These are phyloP conservation scores for Staphylotrichum tortipilum DNA, from an alignment of 495 filamentous ascomycete genomes.

Conservation along the genomic window DNA sequence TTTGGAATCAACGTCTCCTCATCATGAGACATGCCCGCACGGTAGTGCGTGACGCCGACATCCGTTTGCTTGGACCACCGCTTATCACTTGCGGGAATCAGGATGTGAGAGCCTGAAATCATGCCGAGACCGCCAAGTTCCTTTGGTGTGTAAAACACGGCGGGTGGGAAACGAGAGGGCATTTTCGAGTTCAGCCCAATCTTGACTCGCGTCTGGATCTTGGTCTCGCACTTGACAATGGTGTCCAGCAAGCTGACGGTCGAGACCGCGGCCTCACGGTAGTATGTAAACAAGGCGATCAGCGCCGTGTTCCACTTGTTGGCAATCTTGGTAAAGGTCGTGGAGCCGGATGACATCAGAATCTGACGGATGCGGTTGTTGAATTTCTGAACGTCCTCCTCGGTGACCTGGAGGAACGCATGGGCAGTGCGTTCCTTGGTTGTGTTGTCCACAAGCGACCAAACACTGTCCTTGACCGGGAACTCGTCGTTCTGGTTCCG, in stretches of 20 bases:
- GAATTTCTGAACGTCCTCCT: conserved; percentile 98
- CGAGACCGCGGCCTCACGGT: conserved; percentile 95
- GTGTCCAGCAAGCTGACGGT: conserved; percentile 94
- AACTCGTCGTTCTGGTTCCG: conserved; percentile 95
- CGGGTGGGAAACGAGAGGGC: conserved; percentile 97
- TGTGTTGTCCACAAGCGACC: conserved; percentile 92
- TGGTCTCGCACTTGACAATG: conserved; percentile 99
- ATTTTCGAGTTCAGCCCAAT: conserved; percentile 99
- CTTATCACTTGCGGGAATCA: conserved; percentile 97
- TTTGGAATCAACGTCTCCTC: conserved; percentile 98
- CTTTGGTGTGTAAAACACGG: conserved; percentile 98
- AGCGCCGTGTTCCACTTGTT: conserved; percentile 99
- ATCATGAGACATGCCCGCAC: conserved; percentile 96
- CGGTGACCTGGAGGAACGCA: conserved; percentile 95
- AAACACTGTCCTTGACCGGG: conserved; percentile 93
- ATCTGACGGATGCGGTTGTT: conserved; percentile 99
- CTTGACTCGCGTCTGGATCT: conserved; percentile 99
- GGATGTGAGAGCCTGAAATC: conserved; percentile 97
- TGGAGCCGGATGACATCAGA: conserved; percentile 96
- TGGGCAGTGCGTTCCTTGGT: conserved; percentile 96
- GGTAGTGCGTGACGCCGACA: conserved; percentile 93
- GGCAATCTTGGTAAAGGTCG: conserved; percentile 99
- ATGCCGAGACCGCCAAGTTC: conserved; percentile 96
- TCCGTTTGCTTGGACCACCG: conserved; percentile 98
- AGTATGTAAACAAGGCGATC: conserved; percentile 99